Evolutionary conservation across 768 basidiomycete species (phyloP).

Genomic region (Lentinula boryana): DNA sequence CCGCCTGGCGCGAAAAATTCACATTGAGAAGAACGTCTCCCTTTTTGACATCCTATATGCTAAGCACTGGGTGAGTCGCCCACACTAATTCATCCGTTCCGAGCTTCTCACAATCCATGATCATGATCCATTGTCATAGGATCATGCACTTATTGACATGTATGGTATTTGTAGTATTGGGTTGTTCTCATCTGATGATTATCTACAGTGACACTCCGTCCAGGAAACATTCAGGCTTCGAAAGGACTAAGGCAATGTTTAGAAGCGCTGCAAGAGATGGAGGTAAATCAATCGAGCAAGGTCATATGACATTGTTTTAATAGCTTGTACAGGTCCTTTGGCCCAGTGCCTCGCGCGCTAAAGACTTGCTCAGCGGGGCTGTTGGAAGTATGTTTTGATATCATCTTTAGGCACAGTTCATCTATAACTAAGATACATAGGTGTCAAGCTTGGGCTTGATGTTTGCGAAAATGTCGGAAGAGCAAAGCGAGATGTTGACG

Average conservation of each 20-base stretch:
- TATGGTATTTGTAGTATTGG: slow-evolving; percentile 23
- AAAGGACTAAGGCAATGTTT: slow-evolving; percentile 62
- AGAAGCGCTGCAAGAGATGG: slow-evolving; percentile 59
- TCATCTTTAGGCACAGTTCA: background rate
- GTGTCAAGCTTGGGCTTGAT: slow-evolving; percentile 53
- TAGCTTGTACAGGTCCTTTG: slow-evolving; percentile 45
- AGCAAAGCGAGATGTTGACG: slow-evolving; percentile 53
- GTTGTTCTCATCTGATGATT: background rate
- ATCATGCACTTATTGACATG: slow-evolving; percentile 78
- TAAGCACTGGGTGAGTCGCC: slow-evolving; percentile 60
- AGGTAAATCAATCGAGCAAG: slow-evolving; percentile 32
- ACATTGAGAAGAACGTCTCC: slow-evolving; percentile 56
- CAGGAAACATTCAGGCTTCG: slow-evolving; percentile 64
- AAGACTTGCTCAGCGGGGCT: slow-evolving; percentile 40
- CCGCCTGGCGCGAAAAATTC: slow-evolving; percentile 54
- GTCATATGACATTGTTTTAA: background rate
- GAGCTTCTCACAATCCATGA: slow-evolving; percentile 1
- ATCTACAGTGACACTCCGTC: slow-evolving; percentile 58
- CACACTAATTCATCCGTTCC: slow-evolving; percentile 5
- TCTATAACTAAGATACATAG: slow-evolving; percentile 24
- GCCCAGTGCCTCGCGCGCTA: slow-evolving; percentile 65
- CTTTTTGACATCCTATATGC: slow-evolving; percentile 63
- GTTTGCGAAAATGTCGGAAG: slow-evolving; percentile 34
- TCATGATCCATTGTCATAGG: slow-evolving; percentile 28
- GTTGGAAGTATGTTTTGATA: background rate